Percentiles rank a stretch among this genome's conserved stretches.
phyloP scores from a whole-genome alignment of 1,139 yeast genomes.

The Sugiyamaella paludigena region DNA sequence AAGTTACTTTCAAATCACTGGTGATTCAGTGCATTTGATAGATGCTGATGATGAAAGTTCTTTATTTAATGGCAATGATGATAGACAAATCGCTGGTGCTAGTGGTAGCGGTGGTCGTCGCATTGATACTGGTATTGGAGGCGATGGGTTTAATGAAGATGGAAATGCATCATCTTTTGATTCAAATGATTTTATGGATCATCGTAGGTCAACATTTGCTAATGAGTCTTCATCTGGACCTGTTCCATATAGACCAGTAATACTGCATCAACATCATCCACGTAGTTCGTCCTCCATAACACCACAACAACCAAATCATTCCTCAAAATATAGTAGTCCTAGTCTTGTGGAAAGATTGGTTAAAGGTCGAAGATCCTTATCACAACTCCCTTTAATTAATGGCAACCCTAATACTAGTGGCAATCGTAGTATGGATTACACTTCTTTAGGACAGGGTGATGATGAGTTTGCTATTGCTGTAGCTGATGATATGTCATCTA shows the following conservation, averaged over 20 bases:
- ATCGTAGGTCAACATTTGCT: slow-evolving; percentile 16
- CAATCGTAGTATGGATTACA: slow-evolving; percentile 12
- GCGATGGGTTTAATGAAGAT: neutral
- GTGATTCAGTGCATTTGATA: slow-evolving; percentile 15
- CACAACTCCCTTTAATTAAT: slow-evolving; percentile 18
- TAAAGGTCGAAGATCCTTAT: slow-evolving; percentile 23
- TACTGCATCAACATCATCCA: too few species aligned
- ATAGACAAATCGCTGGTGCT: neutral
- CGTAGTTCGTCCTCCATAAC: too few species aligned
- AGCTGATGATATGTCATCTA: slow-evolving; percentile 20
- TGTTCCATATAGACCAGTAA: neutral
- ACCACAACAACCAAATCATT: neutral
- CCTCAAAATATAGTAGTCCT: slow-evolving; percentile 14
- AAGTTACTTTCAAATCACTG: slow-evolving; percentile 17
- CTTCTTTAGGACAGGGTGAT: slow-evolving; percentile 13
- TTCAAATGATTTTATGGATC: slow-evolving; percentile 21
- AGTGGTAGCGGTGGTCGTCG: neutral
- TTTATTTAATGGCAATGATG: slow-evolving; percentile 11
- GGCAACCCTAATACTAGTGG: neutral
- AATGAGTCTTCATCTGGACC: slow-evolving; percentile 7
- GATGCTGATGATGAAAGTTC: slow-evolving; percentile 18
- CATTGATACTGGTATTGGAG: neutral
- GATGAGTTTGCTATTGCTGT: slow-evolving; percentile 26
- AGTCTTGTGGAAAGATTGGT: slow-evolving; percentile 26
- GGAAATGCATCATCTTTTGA: slow-evolving; percentile 9